Evolutionary conservation across 116 monocot genomes (phyloP), one percentile per base, ranked within the genome.

Genomic region (Trichopus zeylanicus): DNA sequence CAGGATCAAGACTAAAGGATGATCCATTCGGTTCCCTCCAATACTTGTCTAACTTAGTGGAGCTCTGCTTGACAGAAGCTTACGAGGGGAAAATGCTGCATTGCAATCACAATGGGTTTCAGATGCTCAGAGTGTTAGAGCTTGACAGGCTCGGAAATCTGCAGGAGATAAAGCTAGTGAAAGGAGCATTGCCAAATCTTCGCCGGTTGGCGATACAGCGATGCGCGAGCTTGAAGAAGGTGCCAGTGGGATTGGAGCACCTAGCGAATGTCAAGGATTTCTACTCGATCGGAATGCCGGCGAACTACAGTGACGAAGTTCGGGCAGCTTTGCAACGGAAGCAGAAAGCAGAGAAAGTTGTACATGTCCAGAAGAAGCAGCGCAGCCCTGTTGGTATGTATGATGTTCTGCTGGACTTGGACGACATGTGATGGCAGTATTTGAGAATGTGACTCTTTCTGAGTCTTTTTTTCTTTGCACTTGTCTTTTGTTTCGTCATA

Each of bases 161-260:
- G 2, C 19, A 46, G 15, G 5, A 9, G 8, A 12, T 67, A 1
- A 48, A 0, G 16, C 1, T 67, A 11, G 29, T 7, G 6, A 29
- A 31, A 22, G 57, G 47, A 46, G 54, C 56, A 29, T 57, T 67
- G 56, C 28, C 46, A 9, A 35, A 57, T 16, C 67, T 67, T 46
- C 12, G 46, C 18, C 56, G 27, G 42, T 20, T 67, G 28, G 25
- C 21, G 15, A 57, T 67, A n/a, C 27, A 24, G 37, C 16, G 28
- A 29, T 67, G 67, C 55, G 2, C 3, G 29, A 3, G 19, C 0
- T 57, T 67, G 15, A 4, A 3, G 21, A 11, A 4, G 23, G 29
- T 57, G 20, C 56, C 67, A 2, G 1, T 7, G 24, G 67, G 46
- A 22, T 38, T 56, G 13, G 42, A 29, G 16, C 15, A 67, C 0